These are phyloP conservation scores for Suillus bovinus DNA, from an alignment of 768 basidiomycete species.

Conservation along the genomic window DNA sequence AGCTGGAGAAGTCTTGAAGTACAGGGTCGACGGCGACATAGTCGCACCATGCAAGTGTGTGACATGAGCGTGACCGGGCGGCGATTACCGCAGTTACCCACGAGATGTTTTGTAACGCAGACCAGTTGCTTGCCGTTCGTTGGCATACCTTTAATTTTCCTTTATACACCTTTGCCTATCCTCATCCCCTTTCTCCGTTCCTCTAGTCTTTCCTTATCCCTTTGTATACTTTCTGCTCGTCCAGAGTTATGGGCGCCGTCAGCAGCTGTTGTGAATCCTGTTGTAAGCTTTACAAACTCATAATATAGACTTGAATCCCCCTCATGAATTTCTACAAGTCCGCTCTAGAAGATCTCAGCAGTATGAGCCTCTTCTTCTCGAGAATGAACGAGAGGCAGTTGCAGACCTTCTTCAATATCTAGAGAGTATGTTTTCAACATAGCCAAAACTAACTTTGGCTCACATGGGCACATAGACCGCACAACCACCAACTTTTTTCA, in stretches of 20 bases:
- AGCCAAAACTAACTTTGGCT: conserved; percentile 9
- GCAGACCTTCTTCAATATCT: conserved; percentile 96
- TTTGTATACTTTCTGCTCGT: conserved; percentile 4
- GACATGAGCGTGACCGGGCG: conserved; percentile 11
- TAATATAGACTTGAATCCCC: conserved; percentile 12
- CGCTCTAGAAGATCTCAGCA: conserved; percentile 81
- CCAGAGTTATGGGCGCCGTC: conserved; percentile 63
- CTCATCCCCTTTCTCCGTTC: conserved; percentile 12
- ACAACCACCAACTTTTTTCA: conserved; percentile 98
- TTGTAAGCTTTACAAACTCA: conserved; percentile 50
- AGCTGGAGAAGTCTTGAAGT: neutral
- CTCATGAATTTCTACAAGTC: conserved; percentile 47
- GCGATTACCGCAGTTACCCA: conserved; percentile 25
- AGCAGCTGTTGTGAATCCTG: conserved; percentile 84
- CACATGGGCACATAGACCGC: conserved; percentile 63
- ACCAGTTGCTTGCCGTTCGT: conserved; percentile 4
- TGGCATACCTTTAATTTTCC: conserved; percentile 17
- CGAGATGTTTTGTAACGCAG: conserved; percentile 9
- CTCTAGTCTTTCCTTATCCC: conserved; percentile 2
- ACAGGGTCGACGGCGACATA: neutral
- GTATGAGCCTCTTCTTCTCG: conserved; percentile 83
- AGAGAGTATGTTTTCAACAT: conserved; percentile 68
- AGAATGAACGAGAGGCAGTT: conserved; percentile 97
- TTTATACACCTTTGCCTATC: conserved; percentile 10
- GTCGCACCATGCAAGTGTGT: neutral